Conservation (phyloP, 2,329 filamentous ascomycete genomes). For the Aspergillus hortae region DNA sequence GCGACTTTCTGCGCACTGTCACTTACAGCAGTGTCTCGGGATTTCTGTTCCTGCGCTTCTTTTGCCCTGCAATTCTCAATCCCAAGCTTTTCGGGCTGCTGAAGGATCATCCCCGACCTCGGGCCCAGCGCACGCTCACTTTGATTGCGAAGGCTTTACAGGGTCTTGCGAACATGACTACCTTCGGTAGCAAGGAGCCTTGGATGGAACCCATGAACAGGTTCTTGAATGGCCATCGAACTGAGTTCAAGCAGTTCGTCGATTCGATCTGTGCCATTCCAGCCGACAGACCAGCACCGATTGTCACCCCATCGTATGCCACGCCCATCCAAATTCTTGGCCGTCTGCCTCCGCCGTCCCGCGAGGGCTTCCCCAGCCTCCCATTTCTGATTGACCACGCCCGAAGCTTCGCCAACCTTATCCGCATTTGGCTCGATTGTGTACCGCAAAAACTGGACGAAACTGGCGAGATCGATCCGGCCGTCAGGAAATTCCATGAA, state of each 20-base stretch:
- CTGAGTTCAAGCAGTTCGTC: slow-evolving; percentile 81
- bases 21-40: slow-evolving; percentile 93
- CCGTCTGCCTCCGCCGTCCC: slow-evolving; percentile 72
- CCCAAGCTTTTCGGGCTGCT: slow-evolving; percentile 89
- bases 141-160: slow-evolving; percentile 90
- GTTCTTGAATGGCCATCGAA: slow-evolving; percentile 71
- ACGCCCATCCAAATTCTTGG: slow-evolving; percentile 88
- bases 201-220: slow-evolving; percentile 99
- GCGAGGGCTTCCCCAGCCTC: slow-evolving; percentile 88
- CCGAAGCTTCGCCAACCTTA: slow-evolving; percentile 76
- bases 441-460: slow-evolving; percentile 39
- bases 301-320: slow-evolving; percentile 79
- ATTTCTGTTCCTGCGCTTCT: slow-evolving; percentile 90
- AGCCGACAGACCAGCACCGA: slow-evolving; percentile 61
- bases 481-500: slow-evolving; percentile 41
- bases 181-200: slow-evolving; percentile 90
- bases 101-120: slow-evolving; percentile 75
- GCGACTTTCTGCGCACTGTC: slow-evolving; percentile 84
- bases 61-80: slow-evolving; percentile 93
- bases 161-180: slow-evolving; percentile 84
- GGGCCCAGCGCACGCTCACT: slow-evolving; percentile 82
- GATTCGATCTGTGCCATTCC: slow-evolving; percentile 83
- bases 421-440: slow-evolving; percentile 55
- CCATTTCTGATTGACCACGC: slow-evolving; percentile 91
- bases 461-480: slow-evolving; percentile 35